These are phyloP conservation scores for Suillus discolor DNA, from an alignment of 768 basidiomycete genomes.

Conservation along the genomic window DNA sequence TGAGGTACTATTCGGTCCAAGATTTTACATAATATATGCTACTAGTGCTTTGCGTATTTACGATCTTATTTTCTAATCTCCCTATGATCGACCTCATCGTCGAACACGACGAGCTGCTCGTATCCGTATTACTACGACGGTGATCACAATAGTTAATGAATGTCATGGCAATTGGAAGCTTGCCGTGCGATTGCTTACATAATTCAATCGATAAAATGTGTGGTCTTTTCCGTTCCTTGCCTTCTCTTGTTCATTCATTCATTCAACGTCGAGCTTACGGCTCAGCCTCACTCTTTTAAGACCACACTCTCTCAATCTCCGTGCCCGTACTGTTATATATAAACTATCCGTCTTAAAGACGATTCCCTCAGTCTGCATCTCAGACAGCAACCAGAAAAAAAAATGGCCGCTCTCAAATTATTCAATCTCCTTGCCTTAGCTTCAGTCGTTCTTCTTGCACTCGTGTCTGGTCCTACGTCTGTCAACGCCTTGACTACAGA, in stretches of 20 bases:
- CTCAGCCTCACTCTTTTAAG: conserved; percentile 15
- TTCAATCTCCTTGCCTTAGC: conserved; percentile 61
- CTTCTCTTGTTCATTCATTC: conserved; percentile 15
- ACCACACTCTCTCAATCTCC: conserved; percentile 26
- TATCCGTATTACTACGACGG: neutral
- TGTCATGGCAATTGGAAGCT: conserved; percentile 29
- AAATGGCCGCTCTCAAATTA: conserved; percentile 54
- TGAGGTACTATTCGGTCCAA: neutral
- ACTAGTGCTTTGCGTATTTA: neutral
- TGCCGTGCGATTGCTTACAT: conserved; percentile 30
- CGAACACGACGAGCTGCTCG: neutral
- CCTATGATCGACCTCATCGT: neutral
- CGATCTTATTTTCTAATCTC: neutral
- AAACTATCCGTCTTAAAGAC: conserved; percentile 2
- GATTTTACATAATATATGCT: neutral
- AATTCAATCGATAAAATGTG: conserved; percentile 3
- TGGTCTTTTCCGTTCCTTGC: neutral
- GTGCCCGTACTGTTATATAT: conserved; percentile 7
- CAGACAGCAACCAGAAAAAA: neutral
- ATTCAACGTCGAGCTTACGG: conserved; percentile 27
- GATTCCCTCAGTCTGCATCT: conserved; percentile 12
- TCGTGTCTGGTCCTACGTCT: conserved; percentile 47
- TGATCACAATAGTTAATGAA: conserved; percentile 34
- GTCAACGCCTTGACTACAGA: conserved; percentile 55
- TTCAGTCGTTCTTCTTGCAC: conserved; percentile 57